phyloP scores from a whole-genome alignment of 495 filamentous ascomycete genomes.

The Elasticomyces elasticus region DNA sequence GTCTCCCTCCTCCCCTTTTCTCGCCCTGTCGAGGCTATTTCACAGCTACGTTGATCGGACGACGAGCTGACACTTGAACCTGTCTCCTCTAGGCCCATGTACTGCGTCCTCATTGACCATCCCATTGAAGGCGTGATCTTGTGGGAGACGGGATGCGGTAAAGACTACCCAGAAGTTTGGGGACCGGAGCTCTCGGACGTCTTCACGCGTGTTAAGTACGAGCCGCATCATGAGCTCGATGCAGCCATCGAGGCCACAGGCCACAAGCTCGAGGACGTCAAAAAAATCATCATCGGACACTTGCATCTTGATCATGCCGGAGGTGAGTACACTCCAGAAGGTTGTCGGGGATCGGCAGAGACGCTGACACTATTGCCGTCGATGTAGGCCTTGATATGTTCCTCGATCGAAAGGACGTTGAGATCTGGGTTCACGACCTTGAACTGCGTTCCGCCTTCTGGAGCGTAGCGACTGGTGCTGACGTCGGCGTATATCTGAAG shows the following conservation, averaged over 20 bases:
- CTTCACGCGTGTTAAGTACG: constrained; percentile 39
- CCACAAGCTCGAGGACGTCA: constrained; percentile 42
- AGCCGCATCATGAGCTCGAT: constrained; percentile 35
- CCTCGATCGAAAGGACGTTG: constrained; percentile 35
- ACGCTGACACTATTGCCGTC: no score
- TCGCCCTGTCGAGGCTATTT: no score
- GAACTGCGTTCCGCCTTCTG: constrained; percentile 43
- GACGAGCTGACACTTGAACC: no score
- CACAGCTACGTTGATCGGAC: no score
- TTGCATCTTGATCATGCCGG: constrained; percentile 47
- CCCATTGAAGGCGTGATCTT: constrained; percentile 42
- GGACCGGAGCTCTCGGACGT: constrained; percentile 34
- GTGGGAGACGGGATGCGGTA: constrained; percentile 43
- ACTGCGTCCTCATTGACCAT: constrained; percentile 40
- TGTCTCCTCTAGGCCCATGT: no score
- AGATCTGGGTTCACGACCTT: constrained; percentile 45
- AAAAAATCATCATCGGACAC: constrained; percentile 45
- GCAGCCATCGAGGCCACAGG: constrained; percentile 40
- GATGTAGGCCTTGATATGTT: constrained; percentile 21
- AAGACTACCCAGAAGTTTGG: constrained; percentile 35
- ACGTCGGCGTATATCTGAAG: constrained; percentile 36
- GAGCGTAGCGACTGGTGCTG: constrained; percentile 36
- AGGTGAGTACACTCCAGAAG: no score
- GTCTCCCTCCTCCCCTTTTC: no score
- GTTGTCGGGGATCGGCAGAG: no score